Percentiles rank a stretch among this genome's conserved stretches.
These are phyloP conservation scores for Dittrichia graveolens DNA, from an alignment of 129 eudicot species.

Conservation along the genomic window DNA sequence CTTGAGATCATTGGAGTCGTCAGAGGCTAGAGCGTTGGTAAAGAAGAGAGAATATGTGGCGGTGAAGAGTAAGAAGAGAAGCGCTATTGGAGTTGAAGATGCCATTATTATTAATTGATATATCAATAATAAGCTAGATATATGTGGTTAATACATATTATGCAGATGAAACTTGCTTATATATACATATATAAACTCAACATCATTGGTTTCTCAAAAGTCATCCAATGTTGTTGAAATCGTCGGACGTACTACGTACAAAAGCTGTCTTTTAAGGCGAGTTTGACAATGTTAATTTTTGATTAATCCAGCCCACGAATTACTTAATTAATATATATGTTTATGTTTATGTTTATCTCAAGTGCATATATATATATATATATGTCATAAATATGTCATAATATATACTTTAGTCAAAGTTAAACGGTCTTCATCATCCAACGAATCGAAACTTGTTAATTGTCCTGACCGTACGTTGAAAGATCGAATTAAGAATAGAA, in stretches of 20 bases:
- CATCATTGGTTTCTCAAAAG: slow-evolving; percentile 31
- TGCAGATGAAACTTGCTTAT: neutral
- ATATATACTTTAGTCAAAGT: neutral
- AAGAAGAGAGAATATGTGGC: slow-evolving; percentile 25
- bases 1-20: slow-evolving; percentile 34
- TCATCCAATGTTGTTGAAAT: slow-evolving; percentile 18
- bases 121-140: neutral
- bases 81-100: slow-evolving; percentile 24
- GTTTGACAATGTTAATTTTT: slow-evolving; percentile 23
- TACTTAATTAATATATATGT: too few species aligned
- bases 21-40: slow-evolving; percentile 32
- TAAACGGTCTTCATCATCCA: neutral
- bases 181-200: slow-evolving; percentile 12
- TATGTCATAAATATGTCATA: neutral
- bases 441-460: neutral
- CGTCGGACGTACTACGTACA: slow-evolving; percentile 18
- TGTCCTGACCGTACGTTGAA: neutral
- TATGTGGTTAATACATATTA: neutral
- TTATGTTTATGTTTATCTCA: neutral
- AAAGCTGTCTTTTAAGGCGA: slow-evolving; percentile 26
- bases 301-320: neutral
- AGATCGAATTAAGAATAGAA: neutral
- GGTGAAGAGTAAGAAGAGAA: slow-evolving; percentile 20
- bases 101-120: slow-evolving; percentile 17
- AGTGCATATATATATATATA: neutral